Base-by-base conservation (phyloP, 2,329 filamentous ascomycete species). In the Aspergillus sp. region DNA sequence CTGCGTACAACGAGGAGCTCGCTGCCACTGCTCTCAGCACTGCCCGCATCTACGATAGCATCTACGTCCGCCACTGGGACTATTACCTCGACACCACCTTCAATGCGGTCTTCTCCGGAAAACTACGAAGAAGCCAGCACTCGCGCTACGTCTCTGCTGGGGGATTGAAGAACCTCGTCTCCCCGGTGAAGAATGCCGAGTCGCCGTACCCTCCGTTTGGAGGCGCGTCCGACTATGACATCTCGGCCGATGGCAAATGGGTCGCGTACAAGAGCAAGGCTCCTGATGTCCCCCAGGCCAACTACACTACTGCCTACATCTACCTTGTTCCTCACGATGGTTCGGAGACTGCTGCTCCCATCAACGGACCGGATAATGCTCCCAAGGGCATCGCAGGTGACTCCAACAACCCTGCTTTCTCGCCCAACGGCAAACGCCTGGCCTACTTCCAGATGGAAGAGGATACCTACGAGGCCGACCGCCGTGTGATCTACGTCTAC, bases 31-130 rank as follows among this genome's bases (percentile, higher is more conserved):
- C 83, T 2, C 75, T 80, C 23, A 87, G 87, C 19, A 84, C 85
- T 3, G 91, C 85, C 27, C 87, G 84, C 66, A 82, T 91, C 21
- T 95, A 95, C 73, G 85, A 85, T 19, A 85, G 83, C 48, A 83
- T 93, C 25, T 95, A 90, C 67, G 89, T 90, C 27, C 84, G 91
- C 14, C 90, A 96, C 68, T 96, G 91, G 91, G 90, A 96, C 70
- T 74, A 82, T n/a, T 96, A 88, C 76, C 79, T 87, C 25, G 86
- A 83, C 1, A 82, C 87, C 46, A 87, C 90, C 66, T 85, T 83
- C 60, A 88, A 87, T 66, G 83, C 88, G 2, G 81, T 96, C 27
- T 95, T 88, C 81, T 90, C 90, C 31, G 87, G 87, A 33, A 82
- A 83, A 5, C 71, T 95, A 48, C 77, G 69, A 53, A 74, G 69